phyloP scores from a whole-genome alignment of 495 filamentous ascomycete genomes.

The Letharia lupina region DNA sequence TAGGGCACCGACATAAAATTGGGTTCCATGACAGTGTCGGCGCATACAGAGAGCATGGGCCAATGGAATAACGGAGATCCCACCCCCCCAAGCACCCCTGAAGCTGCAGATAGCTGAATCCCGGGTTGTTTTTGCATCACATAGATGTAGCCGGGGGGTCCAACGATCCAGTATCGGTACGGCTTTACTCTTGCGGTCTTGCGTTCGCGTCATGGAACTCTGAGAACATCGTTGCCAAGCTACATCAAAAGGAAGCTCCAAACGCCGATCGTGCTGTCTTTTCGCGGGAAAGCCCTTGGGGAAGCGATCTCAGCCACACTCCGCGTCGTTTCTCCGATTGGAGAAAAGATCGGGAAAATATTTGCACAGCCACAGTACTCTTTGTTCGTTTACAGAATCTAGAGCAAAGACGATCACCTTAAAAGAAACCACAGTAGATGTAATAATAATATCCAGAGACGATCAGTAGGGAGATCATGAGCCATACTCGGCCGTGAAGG shows the following conservation, averaged over 20 bases:
- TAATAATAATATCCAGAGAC: not conserved
- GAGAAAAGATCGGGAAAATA: not conserved
- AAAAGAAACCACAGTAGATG: not conserved
- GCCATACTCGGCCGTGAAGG: not conserved
- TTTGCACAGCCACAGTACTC: slow-evolving; percentile 3
- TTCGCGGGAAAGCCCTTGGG: not conserved
- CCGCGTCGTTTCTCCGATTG: not conserved
- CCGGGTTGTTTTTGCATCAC: not conserved
- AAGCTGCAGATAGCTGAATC: not conserved
- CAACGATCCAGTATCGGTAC: not conserved
- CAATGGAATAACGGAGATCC: not conserved
- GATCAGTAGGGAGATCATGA: not conserved
- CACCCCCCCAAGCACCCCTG: not conserved
- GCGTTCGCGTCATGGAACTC: not conserved
- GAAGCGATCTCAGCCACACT: not conserved
- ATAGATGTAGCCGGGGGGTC: not conserved
- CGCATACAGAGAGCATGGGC: not conserved
- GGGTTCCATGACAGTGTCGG: not conserved
- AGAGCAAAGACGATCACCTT: not conserved
- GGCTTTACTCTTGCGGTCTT: not conserved
- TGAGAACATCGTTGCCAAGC: not conserved
- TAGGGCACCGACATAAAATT: not conserved
- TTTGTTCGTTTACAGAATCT: not conserved
- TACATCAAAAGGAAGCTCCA: not conserved
- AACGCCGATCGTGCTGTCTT: not conserved